Evolutionary conservation across 2,329 filamentous ascomycete genomes (phyloP), one percentile per base, ranked within the genome.

Genomic region (Arthrobotrys entomopaga): DNA sequence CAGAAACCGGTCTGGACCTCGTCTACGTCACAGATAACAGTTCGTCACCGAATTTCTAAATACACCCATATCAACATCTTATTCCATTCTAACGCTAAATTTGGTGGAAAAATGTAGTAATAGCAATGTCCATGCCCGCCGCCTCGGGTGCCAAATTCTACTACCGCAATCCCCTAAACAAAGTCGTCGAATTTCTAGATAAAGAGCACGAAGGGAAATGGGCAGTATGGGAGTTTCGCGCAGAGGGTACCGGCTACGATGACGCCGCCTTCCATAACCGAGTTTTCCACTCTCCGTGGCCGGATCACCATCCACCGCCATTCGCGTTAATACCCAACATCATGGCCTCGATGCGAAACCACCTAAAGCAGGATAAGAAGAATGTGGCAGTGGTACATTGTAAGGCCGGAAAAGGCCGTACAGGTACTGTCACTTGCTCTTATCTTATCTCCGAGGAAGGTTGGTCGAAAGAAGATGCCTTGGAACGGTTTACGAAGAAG

Each of bases 181-280:
- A 90, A 43, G 87, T 99, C 20, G 92, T 98, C 72, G 87, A 87
- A 77, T 99, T 94, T 81, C 89, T 99, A 76, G 92, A 98, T 82
- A 84, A 86, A 50, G 92, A 93, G 79, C 95, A 99, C 82, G 90
- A 87, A 26, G 83, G 88, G 24, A 84, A 95, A 76, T 99, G 95
- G 95, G 89, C 90, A 2, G 97, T 99, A 79, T 99, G 94, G 92
- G 95, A 99, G 82, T 99, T 99, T 79, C 89, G 95, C 52, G 95
- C 93, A 40, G 95, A 99, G 81, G 95, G 95, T 3, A 97, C 95
- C 0, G 95, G 95, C 0, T 99, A 99, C 79, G 93, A 93, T 0
- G 95, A 99, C 80, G 87, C 89, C 16, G 91, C 93, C 69, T 94
- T 99, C 0, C 92, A 97, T 80, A 86, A 88, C 38, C 87, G 93